Evolutionary conservation across 176 grass and related monocot genomes (phyloP).

Genomic region (Bothriochloa decipiens): DNA sequence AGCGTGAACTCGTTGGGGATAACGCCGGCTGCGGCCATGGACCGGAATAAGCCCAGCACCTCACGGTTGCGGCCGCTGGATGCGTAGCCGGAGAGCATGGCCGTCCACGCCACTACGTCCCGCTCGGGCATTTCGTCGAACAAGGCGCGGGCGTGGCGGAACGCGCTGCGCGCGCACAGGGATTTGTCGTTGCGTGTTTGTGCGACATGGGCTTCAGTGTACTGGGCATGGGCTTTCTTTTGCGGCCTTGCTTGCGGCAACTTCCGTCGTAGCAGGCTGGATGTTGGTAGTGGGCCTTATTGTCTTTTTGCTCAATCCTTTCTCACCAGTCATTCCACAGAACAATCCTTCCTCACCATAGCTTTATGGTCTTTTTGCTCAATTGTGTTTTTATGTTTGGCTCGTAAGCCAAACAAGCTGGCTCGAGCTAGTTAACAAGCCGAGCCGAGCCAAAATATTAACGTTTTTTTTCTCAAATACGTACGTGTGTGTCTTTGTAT

Average conservation of each 20-base stretch:
- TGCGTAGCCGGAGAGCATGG: conserved; percentile 64
- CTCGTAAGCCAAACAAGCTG: too few relatives aligned
- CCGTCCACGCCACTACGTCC: conserved; percentile 63
- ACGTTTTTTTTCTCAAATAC: too few relatives aligned
- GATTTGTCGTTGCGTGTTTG: conserved; percentile 39
- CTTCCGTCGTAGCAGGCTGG: too few relatives aligned
- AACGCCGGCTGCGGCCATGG: conserved; percentile 44
- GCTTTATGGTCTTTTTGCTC: too few relatives aligned
- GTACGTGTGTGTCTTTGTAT: too few relatives aligned
- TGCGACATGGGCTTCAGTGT: conserved; percentile 14
- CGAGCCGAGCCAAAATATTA: too few relatives aligned
- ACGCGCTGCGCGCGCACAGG: conserved; percentile 31
- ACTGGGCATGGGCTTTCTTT: neutral
- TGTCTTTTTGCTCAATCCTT: too few relatives aligned
- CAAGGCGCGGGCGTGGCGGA: conserved; percentile 36
- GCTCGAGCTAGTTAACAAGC: too few relatives aligned
- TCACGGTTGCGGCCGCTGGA: conserved; percentile 35
- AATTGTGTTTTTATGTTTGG: too few relatives aligned
- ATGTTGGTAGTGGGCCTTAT: too few relatives aligned
- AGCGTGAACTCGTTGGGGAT: conserved; percentile 56
- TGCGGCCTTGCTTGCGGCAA: neutral
- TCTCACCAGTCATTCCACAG: too few relatives aligned
- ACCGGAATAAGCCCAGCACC: conserved; percentile 33
- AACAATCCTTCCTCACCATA: too few relatives aligned
- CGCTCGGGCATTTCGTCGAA: conserved; percentile 64